Percentiles rank a stretch among this genome's conserved stretches.
Evolutionary conservation across 768 basidiomycete genomes (phyloP).

Genomic region (Trametes villosa): DNA sequence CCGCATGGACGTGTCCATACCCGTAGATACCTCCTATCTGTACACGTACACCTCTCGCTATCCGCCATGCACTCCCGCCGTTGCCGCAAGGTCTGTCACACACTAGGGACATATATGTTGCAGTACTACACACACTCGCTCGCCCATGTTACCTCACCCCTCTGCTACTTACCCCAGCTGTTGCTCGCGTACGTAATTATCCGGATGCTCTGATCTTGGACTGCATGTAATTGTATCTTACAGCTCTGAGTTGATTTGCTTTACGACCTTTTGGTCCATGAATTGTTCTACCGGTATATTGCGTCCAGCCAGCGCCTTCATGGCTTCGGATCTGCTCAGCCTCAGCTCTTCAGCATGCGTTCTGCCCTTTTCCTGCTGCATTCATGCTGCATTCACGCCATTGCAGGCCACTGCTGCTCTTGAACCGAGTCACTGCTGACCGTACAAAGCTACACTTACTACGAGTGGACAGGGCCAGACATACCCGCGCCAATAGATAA

Average conservation of each 20-base stretch:
- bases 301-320: too few relatives aligned
- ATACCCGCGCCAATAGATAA: too few relatives aligned
- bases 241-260: not conserved
- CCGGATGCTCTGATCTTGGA: constrained; percentile 1
- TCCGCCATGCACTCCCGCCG: not conserved
- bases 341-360: too few relatives aligned
- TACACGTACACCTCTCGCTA: too few relatives aligned
- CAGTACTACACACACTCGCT: not conserved
- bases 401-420: too few relatives aligned
- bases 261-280: not conserved
- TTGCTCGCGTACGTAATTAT: not conserved
- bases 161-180: not conserved
- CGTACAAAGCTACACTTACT: too few relatives aligned
- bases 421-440: too few relatives aligned
- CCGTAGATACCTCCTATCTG: not conserved
- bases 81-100: not conserved
- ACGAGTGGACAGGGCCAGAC: too few relatives aligned
- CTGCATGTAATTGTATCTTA: constrained; percentile 12
- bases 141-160: not conserved
- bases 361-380: too few relatives aligned
- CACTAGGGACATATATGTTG: not conserved
- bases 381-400: too few relatives aligned
- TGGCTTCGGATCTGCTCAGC: too few relatives aligned
- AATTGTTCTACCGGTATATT: too few relatives aligned
- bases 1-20: not conserved